These are phyloP conservation scores for Roridomyces roridus DNA, from an alignment of 768 basidiomycete species.

Conservation along the genomic window DNA sequence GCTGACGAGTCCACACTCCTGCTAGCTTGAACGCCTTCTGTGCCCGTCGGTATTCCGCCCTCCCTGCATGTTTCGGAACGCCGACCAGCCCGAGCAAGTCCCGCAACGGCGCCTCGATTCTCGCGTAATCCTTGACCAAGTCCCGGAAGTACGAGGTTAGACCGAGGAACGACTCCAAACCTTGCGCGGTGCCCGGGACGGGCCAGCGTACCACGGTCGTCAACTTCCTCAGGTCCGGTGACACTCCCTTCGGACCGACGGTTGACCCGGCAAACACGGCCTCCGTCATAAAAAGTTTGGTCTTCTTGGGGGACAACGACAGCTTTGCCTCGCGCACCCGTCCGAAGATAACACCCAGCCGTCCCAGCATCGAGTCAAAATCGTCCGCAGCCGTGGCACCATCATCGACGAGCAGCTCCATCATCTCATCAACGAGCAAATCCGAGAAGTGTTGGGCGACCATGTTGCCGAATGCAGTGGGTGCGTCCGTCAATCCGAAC, in stretches of 20 bases:
- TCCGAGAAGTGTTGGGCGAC: conserved; percentile 33
- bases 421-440: conserved; percentile 23
- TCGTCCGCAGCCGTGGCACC: conserved; percentile 36
- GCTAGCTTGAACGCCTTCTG: conserved; percentile 27
- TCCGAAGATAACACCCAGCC: conserved; percentile 32
- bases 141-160: conserved; percentile 41
- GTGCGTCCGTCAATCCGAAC: conserved; percentile 47
- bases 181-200: conserved; percentile 30
- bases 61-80: conserved; percentile 25
- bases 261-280: conserved; percentile 41
- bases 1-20: conserved; percentile 22
- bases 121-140: conserved; percentile 40
- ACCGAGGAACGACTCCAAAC: conserved; percentile 41
- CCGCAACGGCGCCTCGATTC: conserved; percentile 34
- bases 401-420: conserved; percentile 49
- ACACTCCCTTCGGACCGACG: conserved; percentile 39
- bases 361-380: conserved; percentile 33
- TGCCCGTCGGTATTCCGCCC: conserved; percentile 31
- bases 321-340: conserved; percentile 33
- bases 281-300: conserved; percentile 41
- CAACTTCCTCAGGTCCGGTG: conserved; percentile 43
- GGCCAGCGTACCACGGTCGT: conserved; percentile 43
- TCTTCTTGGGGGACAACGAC: conserved; percentile 45
- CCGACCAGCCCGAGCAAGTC: conserved; percentile 32
- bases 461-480: conserved; percentile 39